phyloP scores from a whole-genome alignment of 345 rosid genomes.

The Murraya paniculata region DNA sequence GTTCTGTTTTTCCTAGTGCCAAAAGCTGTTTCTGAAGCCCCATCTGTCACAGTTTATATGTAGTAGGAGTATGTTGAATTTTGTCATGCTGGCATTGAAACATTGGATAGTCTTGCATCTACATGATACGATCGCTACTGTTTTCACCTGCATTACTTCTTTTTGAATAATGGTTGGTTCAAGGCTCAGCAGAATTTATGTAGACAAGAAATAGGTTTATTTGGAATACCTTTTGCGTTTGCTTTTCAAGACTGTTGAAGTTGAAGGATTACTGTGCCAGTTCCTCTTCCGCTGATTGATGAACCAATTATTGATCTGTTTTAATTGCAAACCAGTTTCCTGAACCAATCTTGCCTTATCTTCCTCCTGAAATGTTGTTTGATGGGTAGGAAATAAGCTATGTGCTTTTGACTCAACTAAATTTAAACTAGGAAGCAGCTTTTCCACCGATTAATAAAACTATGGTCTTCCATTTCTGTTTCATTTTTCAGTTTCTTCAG shows the following conservation, averaged over 20 bases:
- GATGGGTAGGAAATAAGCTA: neutral
- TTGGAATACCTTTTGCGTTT: constrained; percentile 79
- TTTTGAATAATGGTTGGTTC: constrained; percentile 46
- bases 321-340: constrained; percentile 93
- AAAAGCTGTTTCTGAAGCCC: constrained; percentile 5
- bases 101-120: constrained; percentile 21
- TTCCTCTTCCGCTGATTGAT: constrained; percentile 98
- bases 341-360: constrained; percentile 94
- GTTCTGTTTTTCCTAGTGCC: neutral
- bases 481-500: too few species aligned
- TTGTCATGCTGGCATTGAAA: neutral
- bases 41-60: constrained; percentile 10
- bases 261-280: constrained; percentile 93
- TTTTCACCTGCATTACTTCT: constrained; percentile 96
- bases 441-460: neutral
- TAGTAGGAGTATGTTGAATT: constrained; percentile 13
- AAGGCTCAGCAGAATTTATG: constrained; percentile 20
- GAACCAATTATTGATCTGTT: constrained; percentile 99
- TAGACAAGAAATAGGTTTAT: neutral
- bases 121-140: constrained; percentile 53
- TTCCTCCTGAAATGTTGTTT: constrained; percentile 66
- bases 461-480: too few species aligned
- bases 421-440: neutral
- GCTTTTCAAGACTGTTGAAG: constrained; percentile 75
- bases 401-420: neutral